Conservation (phyloP, 495 filamentous ascomycete species). For the Trichoderma asperelloides region DNA sequence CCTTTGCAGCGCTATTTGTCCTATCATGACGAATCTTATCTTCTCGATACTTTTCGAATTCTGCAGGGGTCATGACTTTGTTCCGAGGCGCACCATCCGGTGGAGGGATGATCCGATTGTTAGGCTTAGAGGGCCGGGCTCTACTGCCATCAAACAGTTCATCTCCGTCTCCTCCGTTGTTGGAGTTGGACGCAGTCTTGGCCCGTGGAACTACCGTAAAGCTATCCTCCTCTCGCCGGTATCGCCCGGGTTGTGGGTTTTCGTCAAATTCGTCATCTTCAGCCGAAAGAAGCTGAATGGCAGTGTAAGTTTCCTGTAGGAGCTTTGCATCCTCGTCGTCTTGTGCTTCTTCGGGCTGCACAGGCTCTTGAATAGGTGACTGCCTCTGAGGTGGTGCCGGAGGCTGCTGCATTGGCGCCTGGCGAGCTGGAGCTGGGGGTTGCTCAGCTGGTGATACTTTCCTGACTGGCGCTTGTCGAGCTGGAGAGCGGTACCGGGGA, state of each 20-base stretch:
- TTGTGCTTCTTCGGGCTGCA: neutral
- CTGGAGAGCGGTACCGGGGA: constrained; percentile 13
- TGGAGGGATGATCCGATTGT: constrained; percentile 29
- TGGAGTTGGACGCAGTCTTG: neutral
- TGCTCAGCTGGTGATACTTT: neutral
- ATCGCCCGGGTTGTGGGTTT: neutral
- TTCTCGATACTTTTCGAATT: constrained; percentile 75
- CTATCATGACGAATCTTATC: constrained; percentile 57
- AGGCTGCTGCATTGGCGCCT: neutral
- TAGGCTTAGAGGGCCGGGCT: constrained; percentile 47
- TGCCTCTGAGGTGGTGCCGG: neutral
- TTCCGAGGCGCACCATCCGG: constrained; percentile 38
- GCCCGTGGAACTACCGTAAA: constrained; percentile 8
- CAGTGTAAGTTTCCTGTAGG: constrained; percentile 52
- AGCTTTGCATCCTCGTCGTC: constrained; percentile 64
- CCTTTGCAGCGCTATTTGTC: constrained; percentile 18
- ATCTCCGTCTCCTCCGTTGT: constrained; percentile 13
- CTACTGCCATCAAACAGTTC: constrained; percentile 41
- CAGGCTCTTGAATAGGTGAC: neutral
- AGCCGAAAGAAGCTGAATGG: constrained; percentile 33
- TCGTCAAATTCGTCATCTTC: constrained; percentile 4
- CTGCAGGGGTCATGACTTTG: constrained; percentile 82
- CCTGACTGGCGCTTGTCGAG: neutral
- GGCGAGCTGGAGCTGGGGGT: neutral
- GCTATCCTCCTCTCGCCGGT: constrained; percentile 9